Conservation (phyloP, 108 stramenopile genomes). For the Aurantiochytrium sp. region DNA sequence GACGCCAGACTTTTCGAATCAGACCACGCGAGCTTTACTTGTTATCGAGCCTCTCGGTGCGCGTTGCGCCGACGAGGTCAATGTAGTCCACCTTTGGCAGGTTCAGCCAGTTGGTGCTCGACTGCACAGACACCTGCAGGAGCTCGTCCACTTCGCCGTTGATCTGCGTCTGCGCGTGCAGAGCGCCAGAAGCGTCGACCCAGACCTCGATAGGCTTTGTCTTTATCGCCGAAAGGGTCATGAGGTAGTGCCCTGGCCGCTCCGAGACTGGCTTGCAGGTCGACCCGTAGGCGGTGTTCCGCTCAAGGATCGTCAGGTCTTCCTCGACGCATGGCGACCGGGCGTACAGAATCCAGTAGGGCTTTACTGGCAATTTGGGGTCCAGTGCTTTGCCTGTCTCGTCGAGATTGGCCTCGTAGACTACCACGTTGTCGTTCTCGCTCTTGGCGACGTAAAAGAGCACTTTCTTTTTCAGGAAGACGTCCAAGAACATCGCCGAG, state of each 20-base stretch:
- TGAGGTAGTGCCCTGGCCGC: background rate
- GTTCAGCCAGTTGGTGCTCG: background rate
- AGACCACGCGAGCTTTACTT: background rate
- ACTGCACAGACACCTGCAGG: background rate
- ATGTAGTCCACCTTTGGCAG: background rate
- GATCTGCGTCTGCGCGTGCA: background rate
- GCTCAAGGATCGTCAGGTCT: background rate
- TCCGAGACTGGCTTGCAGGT: background rate
- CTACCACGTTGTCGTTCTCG: background rate
- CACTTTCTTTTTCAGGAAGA: background rate
- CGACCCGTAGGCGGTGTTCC: background rate
- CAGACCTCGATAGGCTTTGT: background rate
- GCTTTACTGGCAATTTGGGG: background rate
- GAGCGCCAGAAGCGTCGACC: background rate
- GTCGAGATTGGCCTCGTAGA: background rate
- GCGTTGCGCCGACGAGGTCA: background rate
- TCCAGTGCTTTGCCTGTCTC: background rate
- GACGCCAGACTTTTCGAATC: too few relatives aligned
- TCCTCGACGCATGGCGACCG: background rate
- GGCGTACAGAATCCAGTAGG: slow-evolving; percentile 23
- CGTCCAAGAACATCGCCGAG: background rate
- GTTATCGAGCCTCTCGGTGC: background rate
- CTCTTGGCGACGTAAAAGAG: background rate
- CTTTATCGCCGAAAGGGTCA: background rate
- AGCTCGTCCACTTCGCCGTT: background rate